These are phyloP conservation scores for Aspergillus carbonarius DNA, from an alignment of 2,329 filamentous ascomycete genomes.

Conservation along the genomic window DNA sequence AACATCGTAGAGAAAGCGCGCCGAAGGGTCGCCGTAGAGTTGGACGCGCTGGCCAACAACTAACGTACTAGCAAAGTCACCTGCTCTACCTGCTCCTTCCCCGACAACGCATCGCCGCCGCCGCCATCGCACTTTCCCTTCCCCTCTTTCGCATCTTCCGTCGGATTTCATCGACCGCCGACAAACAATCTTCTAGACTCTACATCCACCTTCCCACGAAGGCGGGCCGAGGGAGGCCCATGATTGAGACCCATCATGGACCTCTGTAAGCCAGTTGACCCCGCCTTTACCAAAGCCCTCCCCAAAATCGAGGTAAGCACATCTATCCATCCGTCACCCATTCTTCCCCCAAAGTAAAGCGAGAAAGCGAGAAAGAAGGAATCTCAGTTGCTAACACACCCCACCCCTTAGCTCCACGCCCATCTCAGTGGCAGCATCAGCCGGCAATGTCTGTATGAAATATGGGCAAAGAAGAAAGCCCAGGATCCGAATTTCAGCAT, in stretches of 20 bases:
- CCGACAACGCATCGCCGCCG: background rate
- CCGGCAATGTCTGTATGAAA: conserved; percentile 68
- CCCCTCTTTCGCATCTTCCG: background rate
- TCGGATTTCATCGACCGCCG: background rate
- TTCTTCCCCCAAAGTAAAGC: background rate
- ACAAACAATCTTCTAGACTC: background rate
- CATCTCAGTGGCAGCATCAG: conserved; percentile 78
- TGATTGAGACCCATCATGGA: conserved; percentile 21
- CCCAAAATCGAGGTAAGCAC: conserved; percentile 39
- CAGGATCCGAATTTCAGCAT: conserved; percentile 54
- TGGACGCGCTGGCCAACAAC: background rate
- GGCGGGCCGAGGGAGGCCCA: too few species aligned
- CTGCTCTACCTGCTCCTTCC: background rate
- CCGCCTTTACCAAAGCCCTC: conserved; percentile 31
- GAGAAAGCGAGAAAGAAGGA: background rate
- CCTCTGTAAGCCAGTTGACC: conserved; percentile 27
- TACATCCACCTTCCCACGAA: background rate
- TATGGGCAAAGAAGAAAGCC: conserved; percentile 65
- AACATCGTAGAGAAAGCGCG: background rate
- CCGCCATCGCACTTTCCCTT: background rate
- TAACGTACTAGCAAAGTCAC: background rate
- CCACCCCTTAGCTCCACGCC: conserved; percentile 64
- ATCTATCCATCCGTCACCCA: background rate
- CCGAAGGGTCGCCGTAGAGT: background rate
- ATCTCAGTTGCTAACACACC: conserved; percentile 9